Conservation (phyloP, 1,284 basidiomycete genomes). For the Ustilago nuda region DNA sequence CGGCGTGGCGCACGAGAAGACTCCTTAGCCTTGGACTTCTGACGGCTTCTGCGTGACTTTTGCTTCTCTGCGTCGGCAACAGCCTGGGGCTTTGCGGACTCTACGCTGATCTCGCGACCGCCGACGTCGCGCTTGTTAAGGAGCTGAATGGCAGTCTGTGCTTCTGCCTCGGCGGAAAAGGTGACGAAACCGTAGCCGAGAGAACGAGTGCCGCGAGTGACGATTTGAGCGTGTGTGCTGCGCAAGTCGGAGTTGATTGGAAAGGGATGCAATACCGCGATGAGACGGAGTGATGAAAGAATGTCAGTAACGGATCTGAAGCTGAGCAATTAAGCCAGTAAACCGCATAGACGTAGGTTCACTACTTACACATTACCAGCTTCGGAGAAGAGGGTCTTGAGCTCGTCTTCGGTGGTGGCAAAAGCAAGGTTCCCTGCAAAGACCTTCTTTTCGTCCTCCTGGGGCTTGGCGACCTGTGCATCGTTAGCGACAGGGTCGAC, state of each 20-base stretch:
- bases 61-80: conserved; percentile 38
- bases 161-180: conserved; percentile 59
- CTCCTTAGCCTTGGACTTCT: conserved; percentile 38
- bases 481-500: conserved; percentile 51
- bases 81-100: conserved; percentile 62
- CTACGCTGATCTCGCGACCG: conserved; percentile 65
- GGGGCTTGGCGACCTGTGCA: conserved; percentile 29
- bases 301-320: not conserved
- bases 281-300: not conserved
- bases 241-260: not conserved
- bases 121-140: conserved; percentile 64
- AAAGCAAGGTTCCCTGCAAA: conserved; percentile 63
- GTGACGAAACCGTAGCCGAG: conserved; percentile 67
- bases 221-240: conserved; percentile 61
- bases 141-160: conserved; percentile 55
- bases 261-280: not conserved
- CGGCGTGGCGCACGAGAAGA: conserved; percentile 46
- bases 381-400: conserved; percentile 59
- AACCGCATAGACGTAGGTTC: not conserved
- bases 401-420: conserved; percentile 63
- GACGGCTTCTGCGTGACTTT: conserved; percentile 23
- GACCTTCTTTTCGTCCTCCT: conserved; percentile 50
- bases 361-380: conserved; percentile 59
- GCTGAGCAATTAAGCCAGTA: not conserved
- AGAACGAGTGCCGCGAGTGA: conserved; percentile 65